A percentile compares a stretch with the other conserved stretches of the same genome.
Evolutionary conservation across 2,329 filamentous ascomycete genomes (phyloP).

Genomic region (Paecilomyces dactylethromorphus): DNA sequence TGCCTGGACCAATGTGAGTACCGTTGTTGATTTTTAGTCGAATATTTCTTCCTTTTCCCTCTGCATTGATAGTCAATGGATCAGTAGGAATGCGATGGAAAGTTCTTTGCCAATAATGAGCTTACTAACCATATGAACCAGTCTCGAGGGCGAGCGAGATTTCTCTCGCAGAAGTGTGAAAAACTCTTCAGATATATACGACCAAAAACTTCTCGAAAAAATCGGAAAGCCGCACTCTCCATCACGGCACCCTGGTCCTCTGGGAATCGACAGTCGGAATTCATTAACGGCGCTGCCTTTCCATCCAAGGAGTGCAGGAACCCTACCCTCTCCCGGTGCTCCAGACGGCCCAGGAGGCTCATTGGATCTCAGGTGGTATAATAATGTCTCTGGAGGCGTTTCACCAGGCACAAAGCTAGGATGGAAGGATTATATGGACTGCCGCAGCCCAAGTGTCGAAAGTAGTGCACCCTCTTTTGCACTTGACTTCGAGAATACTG

Average conservation of each 20-base stretch:
- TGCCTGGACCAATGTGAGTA: conserved; percentile 27
- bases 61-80: background rate
- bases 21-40: background rate
- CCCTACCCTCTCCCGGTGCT: conserved; percentile 24
- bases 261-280: conserved; percentile 23
- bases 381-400: conserved; percentile 23
- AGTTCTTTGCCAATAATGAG: background rate
- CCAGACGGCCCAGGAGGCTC: conserved; percentile 19
- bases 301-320: conserved; percentile 23
- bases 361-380: conserved; percentile 32
- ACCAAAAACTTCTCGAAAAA: conserved; percentile 56
- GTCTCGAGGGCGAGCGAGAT: conserved; percentile 54
- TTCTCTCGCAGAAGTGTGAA: conserved; percentile 53
- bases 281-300: conserved; percentile 27
- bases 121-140: conserved; percentile 21
- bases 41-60: background rate
- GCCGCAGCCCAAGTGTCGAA: conserved; percentile 38
- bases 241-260: conserved; percentile 35
- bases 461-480: conserved; percentile 32
- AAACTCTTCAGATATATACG: conserved; percentile 56
- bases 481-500: conserved; percentile 34
- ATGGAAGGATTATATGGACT: conserved; percentile 37
- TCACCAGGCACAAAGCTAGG: conserved; percentile 33
- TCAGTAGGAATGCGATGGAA: background rate
- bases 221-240: conserved; percentile 55